Conservation (phyloP, 2,329 filamentous ascomycete genomes). For the Botrytis pseudocinerea region DNA sequence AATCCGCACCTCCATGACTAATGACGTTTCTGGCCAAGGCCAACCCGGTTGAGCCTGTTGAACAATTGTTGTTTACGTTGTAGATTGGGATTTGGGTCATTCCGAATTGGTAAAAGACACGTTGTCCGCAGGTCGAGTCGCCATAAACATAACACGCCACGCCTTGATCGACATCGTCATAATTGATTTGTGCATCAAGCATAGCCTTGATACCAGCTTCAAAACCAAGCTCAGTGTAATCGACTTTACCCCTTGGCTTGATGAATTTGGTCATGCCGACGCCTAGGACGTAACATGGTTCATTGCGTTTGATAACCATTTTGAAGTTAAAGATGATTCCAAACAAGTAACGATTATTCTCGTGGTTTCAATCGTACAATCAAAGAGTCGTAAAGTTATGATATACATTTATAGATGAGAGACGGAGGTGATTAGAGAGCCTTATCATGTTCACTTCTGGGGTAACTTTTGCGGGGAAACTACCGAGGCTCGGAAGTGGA, state of each 20-base stretch:
- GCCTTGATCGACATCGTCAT: conserved; percentile 93
- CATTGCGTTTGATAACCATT: conserved; percentile 36
- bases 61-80: conserved; percentile 99
- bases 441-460: background rate
- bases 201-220: conserved; percentile 68
- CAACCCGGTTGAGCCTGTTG: conserved; percentile 88
- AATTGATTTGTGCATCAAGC: conserved; percentile 81
- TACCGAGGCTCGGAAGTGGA: conserved; percentile 10
- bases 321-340: background rate
- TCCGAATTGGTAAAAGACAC: conserved; percentile 98
- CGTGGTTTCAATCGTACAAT: background rate
- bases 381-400: background rate
- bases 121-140: conserved; percentile 90
- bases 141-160: conserved; percentile 98
- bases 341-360: background rate
- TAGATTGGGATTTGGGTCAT: conserved; percentile 96
- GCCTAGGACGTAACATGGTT: conserved; percentile 80
- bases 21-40: conserved; percentile 81
- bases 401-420: background rate
- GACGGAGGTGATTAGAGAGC: background rate
- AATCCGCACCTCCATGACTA: conserved; percentile 77
- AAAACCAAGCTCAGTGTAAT: conserved; percentile 92
- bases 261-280: conserved; percentile 99
- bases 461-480: conserved; percentile 13
- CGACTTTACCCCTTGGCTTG: conserved; percentile 90